Percentiles rank a stretch among this genome's conserved stretches.
phyloP scores from a whole-genome alignment of 805 yeast genomes.

The Kazachstania viticola region DNA sequence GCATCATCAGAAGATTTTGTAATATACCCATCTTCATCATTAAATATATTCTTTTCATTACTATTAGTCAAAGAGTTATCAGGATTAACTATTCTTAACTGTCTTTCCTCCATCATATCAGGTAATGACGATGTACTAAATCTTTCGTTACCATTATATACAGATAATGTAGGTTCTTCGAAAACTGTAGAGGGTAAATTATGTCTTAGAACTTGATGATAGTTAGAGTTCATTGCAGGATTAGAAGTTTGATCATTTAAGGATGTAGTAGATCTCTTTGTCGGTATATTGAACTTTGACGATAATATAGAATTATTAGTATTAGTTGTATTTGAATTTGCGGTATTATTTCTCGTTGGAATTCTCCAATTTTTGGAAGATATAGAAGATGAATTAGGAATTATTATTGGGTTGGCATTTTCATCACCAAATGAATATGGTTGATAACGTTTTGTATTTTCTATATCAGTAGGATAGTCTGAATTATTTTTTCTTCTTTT shows the following conservation, averaged over 20 bases:
- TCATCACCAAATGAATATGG: slow-evolving; percentile 28
- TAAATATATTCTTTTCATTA: no score
- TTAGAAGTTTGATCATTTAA: background rate
- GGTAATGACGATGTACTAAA: slow-evolving; percentile 46
- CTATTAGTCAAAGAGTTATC: no score
- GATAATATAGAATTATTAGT: background rate
- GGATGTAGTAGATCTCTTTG: background rate
- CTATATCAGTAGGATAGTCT: slow-evolving; percentile 25
- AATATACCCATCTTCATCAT: no score
- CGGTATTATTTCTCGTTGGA: slow-evolving; percentile 8
- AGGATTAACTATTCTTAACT: slow-evolving; percentile 40
- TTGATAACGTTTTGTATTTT: slow-evolving; percentile 29
- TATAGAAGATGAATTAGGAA: slow-evolving; percentile 8
- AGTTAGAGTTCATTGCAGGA: background rate
- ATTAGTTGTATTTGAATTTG: slow-evolving; percentile 1
- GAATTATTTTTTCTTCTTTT: slow-evolving; percentile 10
- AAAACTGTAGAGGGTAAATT: slow-evolving; percentile 8
- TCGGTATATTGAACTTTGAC: background rate
- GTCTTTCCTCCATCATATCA: slow-evolving; percentile 31
- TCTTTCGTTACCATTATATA: slow-evolving; percentile 31
- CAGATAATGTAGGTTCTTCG: slow-evolving; percentile 8
- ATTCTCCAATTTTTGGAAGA: slow-evolving; percentile 8
- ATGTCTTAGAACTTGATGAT: background rate
- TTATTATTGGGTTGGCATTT: slow-evolving; percentile 19
- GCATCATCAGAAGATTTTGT: no score